Conservation (phyloP, 2,329 filamentous ascomycete genomes). For the Talaromyces sp. region DNA sequence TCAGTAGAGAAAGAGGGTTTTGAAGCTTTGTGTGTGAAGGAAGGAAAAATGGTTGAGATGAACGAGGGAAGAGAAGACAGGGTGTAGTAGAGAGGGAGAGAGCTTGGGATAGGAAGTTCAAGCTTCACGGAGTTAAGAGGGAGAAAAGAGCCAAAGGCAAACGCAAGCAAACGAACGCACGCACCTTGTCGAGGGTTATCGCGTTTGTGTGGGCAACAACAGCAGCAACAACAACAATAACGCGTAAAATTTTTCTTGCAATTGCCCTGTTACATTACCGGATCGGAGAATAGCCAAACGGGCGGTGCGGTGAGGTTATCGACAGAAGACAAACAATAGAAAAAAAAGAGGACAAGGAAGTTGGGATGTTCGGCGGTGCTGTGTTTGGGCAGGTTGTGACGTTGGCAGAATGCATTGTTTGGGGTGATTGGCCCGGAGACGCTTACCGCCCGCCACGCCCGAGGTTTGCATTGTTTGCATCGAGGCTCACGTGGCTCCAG, state of each 20-base stretch:
- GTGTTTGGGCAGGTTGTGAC: constrained; percentile 1
- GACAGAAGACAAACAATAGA: neutral
- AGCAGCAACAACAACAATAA: neutral
- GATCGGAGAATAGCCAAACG: neutral
- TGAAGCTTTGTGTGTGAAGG: neutral
- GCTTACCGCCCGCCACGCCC: neutral
- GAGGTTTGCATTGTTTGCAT: neutral
- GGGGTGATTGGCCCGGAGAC: neutral
- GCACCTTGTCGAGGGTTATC: neutral
- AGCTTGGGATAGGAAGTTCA: neutral
- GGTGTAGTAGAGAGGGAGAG: neutral
- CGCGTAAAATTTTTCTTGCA: constrained; percentile 1
- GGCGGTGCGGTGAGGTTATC: constrained; percentile 3
- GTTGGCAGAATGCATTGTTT: neutral
- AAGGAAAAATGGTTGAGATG: neutral
- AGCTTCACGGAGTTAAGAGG: constrained; percentile 7
- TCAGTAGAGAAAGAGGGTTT: neutral
- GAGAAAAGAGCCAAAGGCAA: constrained; percentile 2
- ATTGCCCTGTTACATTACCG: neutral
- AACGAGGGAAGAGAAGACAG: neutral
- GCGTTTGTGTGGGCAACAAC: neutral
- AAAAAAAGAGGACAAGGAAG: neutral
- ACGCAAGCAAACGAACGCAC: constrained; percentile 5
- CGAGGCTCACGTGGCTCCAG: neutral
- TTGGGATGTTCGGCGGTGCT: neutral